These are phyloP conservation scores for Hyphopichia khmerensis DNA, from an alignment of 1,139 yeast species.

Conservation along the genomic window DNA sequence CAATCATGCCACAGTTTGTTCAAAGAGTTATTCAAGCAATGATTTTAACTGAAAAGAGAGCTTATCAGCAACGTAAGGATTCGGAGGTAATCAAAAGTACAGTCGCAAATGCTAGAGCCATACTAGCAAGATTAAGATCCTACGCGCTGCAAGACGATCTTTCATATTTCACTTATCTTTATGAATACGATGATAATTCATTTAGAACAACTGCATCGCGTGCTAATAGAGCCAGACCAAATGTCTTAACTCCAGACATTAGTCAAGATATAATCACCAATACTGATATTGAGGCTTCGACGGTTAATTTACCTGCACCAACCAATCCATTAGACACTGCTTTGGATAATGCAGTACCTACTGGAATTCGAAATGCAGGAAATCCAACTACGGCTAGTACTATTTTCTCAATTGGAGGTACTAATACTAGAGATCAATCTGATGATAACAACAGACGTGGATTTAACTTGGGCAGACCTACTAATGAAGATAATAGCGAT, in stretches of 20 bases:
- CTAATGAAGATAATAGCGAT: neutral
- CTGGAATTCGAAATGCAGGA: neutral
- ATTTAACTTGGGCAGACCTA: neutral
- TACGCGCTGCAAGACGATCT: conserved; percentile 26
- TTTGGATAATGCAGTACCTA: conserved; percentile 3
- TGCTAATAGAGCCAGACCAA: conserved; percentile 35
- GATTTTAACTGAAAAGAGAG: conserved; percentile 39
- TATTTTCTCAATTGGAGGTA: conserved; percentile 3
- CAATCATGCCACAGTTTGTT: conserved; percentile 41
- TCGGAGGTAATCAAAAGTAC: conserved; percentile 19
- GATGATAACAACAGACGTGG: neutral
- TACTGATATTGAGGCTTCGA: conserved; percentile 24
- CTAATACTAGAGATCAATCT: neutral
- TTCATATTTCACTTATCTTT: conserved; percentile 28
- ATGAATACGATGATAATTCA: conserved; percentile 22
- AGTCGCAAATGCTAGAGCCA: conserved; percentile 28
- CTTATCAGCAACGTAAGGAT: conserved; percentile 36
- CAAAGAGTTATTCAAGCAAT: conserved; percentile 37
- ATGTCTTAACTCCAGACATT: conserved; percentile 39
- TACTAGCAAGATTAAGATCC: conserved; percentile 24
- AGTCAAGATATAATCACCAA: conserved; percentile 37
- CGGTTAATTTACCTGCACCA: conserved; percentile 13
- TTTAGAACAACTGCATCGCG: conserved; percentile 30
- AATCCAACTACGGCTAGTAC: conserved; percentile 4
- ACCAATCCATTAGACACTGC: conserved; percentile 13